Evolutionary conservation across 352 stramenopile genomes (phyloP).

Genomic region (Pythium aquatile): DNA sequence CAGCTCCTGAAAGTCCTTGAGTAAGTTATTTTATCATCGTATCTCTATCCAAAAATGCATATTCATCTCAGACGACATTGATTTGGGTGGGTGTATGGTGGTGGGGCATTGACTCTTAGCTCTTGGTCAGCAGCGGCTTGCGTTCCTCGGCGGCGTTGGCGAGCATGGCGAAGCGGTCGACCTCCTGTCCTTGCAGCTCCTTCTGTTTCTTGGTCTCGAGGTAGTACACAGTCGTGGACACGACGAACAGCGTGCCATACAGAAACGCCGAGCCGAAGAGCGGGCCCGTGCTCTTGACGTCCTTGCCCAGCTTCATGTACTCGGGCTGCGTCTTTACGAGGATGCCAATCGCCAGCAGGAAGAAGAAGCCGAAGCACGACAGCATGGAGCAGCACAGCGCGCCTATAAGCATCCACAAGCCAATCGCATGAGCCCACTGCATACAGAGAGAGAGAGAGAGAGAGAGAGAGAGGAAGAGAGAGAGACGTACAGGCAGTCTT

Average conservation of each 20-base stretch:
- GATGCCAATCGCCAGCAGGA: conserved; percentile 61
- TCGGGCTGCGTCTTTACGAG: conserved; percentile 76
- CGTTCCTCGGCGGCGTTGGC: conserved; percentile 51
- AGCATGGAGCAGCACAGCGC: conserved; percentile 76
- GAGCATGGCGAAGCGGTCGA: conserved; percentile 43
- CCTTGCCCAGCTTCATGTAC: conserved; percentile 85
- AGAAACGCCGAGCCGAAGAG: conserved; percentile 71
- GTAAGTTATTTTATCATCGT: conserved; percentile 11
- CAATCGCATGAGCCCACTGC: not conserved
- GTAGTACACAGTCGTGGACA: conserved; percentile 66
- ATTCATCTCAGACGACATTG: not conserved
- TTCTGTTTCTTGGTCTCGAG: conserved; percentile 62
- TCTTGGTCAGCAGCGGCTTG: conserved; percentile 58
- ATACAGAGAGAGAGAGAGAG: not conserved
- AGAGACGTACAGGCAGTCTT: conserved; percentile 25
- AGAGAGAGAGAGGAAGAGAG: not conserved
- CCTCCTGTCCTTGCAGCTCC: conserved; percentile 10
- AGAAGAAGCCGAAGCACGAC: conserved; percentile 72
- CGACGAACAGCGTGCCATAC: conserved; percentile 70
- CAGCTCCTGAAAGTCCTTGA: conserved; percentile 50
- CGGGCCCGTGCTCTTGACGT: conserved; percentile 51
- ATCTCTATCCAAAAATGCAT: not conserved
- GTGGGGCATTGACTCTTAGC: conserved; percentile 21
- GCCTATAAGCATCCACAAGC: conserved; percentile 26
- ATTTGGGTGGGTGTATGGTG: not conserved